Evolutionary conservation across 2,329 filamentous ascomycete species (phyloP), one percentile per base, ranked within the genome.

Genomic region (Exophiala alcalophila): DNA sequence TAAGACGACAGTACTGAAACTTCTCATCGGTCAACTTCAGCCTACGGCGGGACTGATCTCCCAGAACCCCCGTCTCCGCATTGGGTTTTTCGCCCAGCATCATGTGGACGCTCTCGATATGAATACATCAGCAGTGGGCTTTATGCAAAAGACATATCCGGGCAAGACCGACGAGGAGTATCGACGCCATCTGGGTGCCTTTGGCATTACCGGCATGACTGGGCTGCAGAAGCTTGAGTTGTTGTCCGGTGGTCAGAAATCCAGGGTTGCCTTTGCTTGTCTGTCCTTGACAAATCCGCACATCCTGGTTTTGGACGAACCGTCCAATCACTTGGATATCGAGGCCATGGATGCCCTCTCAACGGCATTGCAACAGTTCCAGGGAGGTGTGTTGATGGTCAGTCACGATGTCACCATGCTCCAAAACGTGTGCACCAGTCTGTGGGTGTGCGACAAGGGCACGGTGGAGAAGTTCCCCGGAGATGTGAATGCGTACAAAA

Each of bases 341-440:
- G 92, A 98, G 67, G 92, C 92, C 53, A 96, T 98, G 92, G 92
- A 98, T 65, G 91, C 92, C 8, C 73, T 98, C 38, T 83, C 87
- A 4, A 81, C 84, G 20, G 92, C 92, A 11, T 73, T 98, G 56
- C 77, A 81, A 56, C 79, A 83, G 53, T 98, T 97, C 70, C 78
- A 94, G 69, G 92, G 92, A 49, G 92, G 92, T 64, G 90, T 98
- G 42, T 72, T 98, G 59, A 97, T 98, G 89, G 92, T 98, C 44
- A 94, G 86, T 61, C 92, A 98, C 84, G 92, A 98, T 63, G 92
- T 98, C 40, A 97, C 92, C 1, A 96, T 98, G 88, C 66, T 98
- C 65, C 89, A 95, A 72, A 94, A 86, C 39, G 92, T 98, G 25
- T 98, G 92, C 68, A 92, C 76, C 36, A 92, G 83, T 62, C 70